A percentile compares a stretch with the other conserved stretches of the same genome.
These are phyloP conservation scores for Melampsora americana DNA, from an alignment of 1,284 basidiomycete genomes.

Conservation along the genomic window DNA sequence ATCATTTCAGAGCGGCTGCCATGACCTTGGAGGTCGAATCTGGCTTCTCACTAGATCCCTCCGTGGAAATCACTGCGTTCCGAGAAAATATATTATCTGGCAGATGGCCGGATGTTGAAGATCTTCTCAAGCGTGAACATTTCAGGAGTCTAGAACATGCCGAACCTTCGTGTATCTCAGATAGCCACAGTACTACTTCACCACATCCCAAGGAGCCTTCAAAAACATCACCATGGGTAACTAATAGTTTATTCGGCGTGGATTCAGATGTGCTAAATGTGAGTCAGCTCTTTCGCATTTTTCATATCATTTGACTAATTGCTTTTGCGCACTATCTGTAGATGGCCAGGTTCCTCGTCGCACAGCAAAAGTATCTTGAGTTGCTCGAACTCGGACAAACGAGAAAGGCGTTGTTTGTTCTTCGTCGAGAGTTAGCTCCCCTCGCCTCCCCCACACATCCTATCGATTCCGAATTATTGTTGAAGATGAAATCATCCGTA, in stretches of 20 bases:
- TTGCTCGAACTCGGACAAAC: conserved; percentile 78
- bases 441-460: conserved; percentile 40
- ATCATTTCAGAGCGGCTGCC: conserved; percentile 71
- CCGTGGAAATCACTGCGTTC: conserved; percentile 70
- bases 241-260: conserved; percentile 64
- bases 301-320: conserved; percentile 36
- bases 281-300: conserved; percentile 26
- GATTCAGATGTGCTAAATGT: conserved; percentile 57
- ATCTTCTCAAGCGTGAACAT: conserved; percentile 61
- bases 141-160: conserved; percentile 5
- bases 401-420: conserved; percentile 75
- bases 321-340: conserved; percentile 53
- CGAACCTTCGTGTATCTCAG: not conserved
- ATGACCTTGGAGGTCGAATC: conserved; percentile 85
- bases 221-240: conserved; percentile 61
- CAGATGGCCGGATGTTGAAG: conserved; percentile 76
- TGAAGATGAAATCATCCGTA: conserved; percentile 65
- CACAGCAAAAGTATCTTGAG: conserved; percentile 93
- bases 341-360: conserved; percentile 80
- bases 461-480: conserved; percentile 66
- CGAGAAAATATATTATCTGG: conserved; percentile 76
- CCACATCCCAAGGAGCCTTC: not conserved
- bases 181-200: not conserved
- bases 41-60: conserved; percentile 78
- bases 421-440: conserved; percentile 81